Evolutionary conservation across 1,284 basidiomycete species (phyloP), one percentile per base, ranked within the genome.

Genomic region (Apiotrichum siamense): DNA sequence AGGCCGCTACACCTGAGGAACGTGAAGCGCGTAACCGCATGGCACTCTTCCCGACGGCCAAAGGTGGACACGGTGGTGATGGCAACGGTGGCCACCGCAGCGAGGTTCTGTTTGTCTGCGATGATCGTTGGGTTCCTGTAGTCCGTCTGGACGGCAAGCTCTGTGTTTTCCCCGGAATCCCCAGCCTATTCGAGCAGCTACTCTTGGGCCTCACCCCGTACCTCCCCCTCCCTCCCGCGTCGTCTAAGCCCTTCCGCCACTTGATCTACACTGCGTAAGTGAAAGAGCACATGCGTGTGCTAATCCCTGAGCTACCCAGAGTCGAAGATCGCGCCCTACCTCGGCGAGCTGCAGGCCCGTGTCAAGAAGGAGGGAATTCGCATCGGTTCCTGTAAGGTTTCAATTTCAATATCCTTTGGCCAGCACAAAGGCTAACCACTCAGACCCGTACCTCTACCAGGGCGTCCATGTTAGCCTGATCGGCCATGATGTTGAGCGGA

Each of bases 151-250:
- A 80, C 57, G 86, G 86, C 17, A 92, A 87, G 75, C 77, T 94
- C 3, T 93, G 87, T 72, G 77, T 94, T 21, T 85, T 94, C 70
- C 91, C 91, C 0, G 91, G 90, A n/a, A 89, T 94, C 47, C 91
- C 91, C 0, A 76, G 79, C 1, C 77, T 94, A 20, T 94, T 92
- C 75, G 83, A 88, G 63, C 82, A 82, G 66, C 84, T 93, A 77
- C 76, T 92, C 27, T 78, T 83, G 47, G 81, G 79, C 17, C 74
- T 93, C 25, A 81, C 80, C 26, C 80, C 83, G 1, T 88, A 85
- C 67, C 76, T 92, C 1, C 83, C 87, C 0, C 78, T 92, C 15
- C 86, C 87, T 2, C 85, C 87, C 0, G 76, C 78, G 9, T 75
- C 77, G 37, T 79, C 84, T 61, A 83, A 86, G 48, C 87, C 86